Evolutionary conservation across 176 grass and related monocot genomes (phyloP).

Genomic region (Musa troglodytarum): DNA sequence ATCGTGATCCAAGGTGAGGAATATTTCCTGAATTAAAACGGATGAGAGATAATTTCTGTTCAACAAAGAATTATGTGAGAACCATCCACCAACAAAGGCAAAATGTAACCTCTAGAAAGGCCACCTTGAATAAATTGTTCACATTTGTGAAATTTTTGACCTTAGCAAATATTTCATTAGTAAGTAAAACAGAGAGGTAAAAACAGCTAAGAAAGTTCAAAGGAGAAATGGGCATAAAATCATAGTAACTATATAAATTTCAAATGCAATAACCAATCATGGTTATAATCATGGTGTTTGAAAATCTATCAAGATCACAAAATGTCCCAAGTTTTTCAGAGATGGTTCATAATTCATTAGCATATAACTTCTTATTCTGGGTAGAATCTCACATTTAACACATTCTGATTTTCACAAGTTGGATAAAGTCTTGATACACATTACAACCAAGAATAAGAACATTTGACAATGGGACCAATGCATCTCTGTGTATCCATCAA

Average conservation of each 20-base stretch:
- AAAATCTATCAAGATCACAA: not conserved
- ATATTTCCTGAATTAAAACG: constrained; percentile 99
- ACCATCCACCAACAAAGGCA: not conserved
- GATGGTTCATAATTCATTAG: not conserved
- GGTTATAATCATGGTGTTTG: not conserved
- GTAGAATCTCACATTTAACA: not conserved
- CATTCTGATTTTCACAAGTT: no score
- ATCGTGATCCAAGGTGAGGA: constrained; percentile 98
- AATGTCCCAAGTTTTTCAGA: not conserved
- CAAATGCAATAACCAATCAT: not conserved
- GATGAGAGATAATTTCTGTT: constrained; percentile 94
- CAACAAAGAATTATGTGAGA: not conserved
- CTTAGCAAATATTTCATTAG: not conserved
- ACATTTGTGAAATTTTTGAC: not conserved
- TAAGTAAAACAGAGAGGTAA: not conserved
- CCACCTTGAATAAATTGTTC: not conserved
- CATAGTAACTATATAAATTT: not conserved
- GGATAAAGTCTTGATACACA: no score
- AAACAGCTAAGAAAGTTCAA: not conserved
- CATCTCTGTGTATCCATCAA: no score
- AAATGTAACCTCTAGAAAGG: not conserved
- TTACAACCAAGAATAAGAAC: no score
- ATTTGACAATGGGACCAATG: no score
- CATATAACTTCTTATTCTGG: not conserved
- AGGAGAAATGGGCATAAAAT: no score